A percentile compares a stretch with the other conserved stretches of the same genome.
Evolutionary conservation across 2,329 filamentous ascomycete species (phyloP).

Genomic region (Daldinia sp.): DNA sequence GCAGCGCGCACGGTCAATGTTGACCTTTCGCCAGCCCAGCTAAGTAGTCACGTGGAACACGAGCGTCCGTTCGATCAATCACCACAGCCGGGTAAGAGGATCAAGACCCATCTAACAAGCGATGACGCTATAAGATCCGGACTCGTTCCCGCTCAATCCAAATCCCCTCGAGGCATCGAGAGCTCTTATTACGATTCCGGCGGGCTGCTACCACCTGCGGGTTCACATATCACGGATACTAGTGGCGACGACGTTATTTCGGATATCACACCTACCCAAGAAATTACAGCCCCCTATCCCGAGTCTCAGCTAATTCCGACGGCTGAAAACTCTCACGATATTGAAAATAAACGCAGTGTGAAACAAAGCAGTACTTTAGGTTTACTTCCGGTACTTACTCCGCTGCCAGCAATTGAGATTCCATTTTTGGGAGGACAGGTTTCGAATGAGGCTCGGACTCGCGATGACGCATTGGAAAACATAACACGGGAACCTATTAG

Average conservation of each 20-base stretch:
- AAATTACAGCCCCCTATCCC: constrained; percentile 36
- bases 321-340: background rate
- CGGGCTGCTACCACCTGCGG: background rate
- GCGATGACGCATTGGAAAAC: constrained; percentile 9
- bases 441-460: constrained; percentile 1
- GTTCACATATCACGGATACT: background rate
- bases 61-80: constrained; percentile 50
- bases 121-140: constrained; percentile 42
- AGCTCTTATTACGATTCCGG: constrained; percentile 7
- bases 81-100: constrained; percentile 48
- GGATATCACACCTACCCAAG: constrained; percentile 26
- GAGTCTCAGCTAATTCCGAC: constrained; percentile 20
- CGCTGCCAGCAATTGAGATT: constrained; percentile 28
- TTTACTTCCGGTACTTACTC: constrained; percentile 28
- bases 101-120: constrained; percentile 42
- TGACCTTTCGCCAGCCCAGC: constrained; percentile 48
- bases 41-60: constrained; percentile 48
- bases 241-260: constrained; percentile 2
- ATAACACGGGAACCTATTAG: background rate
- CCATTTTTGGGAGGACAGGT: constrained; percentile 32
- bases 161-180: constrained; percentile 37
- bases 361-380: constrained; percentile 10
- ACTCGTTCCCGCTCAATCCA: constrained; percentile 40
- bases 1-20: constrained; percentile 32
- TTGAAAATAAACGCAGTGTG: constrained; percentile 1